Base-by-base conservation (phyloP, 176 grass and related monocot genomes). In the Triticum urartu region DNA sequence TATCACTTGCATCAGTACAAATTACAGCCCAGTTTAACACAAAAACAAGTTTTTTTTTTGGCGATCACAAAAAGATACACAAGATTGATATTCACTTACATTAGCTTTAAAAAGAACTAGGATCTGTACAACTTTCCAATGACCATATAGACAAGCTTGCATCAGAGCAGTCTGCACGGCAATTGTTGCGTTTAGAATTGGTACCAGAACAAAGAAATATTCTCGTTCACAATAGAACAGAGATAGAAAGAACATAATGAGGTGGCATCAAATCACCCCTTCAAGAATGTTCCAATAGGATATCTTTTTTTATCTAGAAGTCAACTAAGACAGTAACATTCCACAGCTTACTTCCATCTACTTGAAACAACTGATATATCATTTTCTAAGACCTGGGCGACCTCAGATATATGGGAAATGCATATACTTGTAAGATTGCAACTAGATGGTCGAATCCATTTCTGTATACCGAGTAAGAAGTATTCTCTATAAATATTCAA, bases 81-180 rank as follows among this genome's bases (percentile, higher is more conserved):
- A 65, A 24, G 80, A 13, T 18, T 87, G 72, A 87, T 64, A 7
- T 63, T 76, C 18, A 64, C 90, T 96, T 97, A 99, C 97, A 88
- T 99, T 97, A 83, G 94, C 97, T 91, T 99, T 99, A 81, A 93
- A 93, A 91, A 99, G 97, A 87, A 99, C 89, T 81, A 99, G 89
- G 86, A 87, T 91, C 88, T 96, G 97, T 72, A 96, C 97, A 94
- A 99, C 97, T 87, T 97, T 95, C 97, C 97, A 99, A 61, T 90
- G 97, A 75, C 92, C 94, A 65, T 91, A 89, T 82, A 99, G 75
- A 93, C 92, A 99, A 90, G 97, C 94, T 93, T 94, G 91, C 97
- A 99, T 99, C 63, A 97, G 85, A 88, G 97, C 89, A 83, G 97
- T 97, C 97, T 99, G 94, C 61, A 7, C 36, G 88, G 47, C 34